Conservation (phyloP, 371 early-diverging fungal genomes). For the Mortierella sp. region DNA sequence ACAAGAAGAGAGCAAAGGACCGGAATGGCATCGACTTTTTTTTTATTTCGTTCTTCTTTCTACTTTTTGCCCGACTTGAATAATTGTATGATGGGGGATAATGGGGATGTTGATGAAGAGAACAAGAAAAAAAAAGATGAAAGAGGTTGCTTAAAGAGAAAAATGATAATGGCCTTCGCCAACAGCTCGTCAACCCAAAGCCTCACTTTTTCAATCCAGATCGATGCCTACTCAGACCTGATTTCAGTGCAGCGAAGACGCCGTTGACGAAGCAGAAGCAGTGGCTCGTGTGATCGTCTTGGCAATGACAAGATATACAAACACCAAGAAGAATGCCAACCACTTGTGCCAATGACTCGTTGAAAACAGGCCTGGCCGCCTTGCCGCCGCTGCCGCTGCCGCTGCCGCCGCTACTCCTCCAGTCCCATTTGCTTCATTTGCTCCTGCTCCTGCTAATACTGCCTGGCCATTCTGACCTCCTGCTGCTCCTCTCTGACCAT, state of each 20-base stretch:
- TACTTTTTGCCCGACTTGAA: neutral
- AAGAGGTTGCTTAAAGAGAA: neutral
- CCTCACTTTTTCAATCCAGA: neutral
- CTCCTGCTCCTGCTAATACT: constrained; percentile 28
- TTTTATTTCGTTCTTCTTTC: neutral
- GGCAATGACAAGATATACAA: constrained; percentile 63
- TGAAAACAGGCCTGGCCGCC: constrained; percentile 40
- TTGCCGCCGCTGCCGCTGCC: constrained; percentile 54
- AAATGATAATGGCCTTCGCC: neutral
- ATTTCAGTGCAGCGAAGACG: constrained; percentile 16
- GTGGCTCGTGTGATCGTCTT: constrained; percentile 57
- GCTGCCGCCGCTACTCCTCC: constrained; percentile 50
- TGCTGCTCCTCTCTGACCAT: constrained; percentile 27
- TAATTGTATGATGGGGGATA: constrained; percentile 4
- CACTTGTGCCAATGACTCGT: constrained; percentile 69
- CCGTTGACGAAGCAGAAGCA: constrained; percentile 29
- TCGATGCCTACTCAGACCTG: neutral
- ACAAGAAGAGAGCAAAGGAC: neutral
- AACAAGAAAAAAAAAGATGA: neutral
- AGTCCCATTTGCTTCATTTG: constrained; percentile 29
- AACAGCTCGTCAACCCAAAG: no score
- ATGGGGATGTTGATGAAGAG: neutral
- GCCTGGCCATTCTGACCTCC: constrained; percentile 20
- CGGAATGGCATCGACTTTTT: neutral
- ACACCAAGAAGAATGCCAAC: constrained; percentile 68